Evolutionary conservation across 257 asterid species (phyloP).

Genomic region (Plectranthus barbatus): DNA sequence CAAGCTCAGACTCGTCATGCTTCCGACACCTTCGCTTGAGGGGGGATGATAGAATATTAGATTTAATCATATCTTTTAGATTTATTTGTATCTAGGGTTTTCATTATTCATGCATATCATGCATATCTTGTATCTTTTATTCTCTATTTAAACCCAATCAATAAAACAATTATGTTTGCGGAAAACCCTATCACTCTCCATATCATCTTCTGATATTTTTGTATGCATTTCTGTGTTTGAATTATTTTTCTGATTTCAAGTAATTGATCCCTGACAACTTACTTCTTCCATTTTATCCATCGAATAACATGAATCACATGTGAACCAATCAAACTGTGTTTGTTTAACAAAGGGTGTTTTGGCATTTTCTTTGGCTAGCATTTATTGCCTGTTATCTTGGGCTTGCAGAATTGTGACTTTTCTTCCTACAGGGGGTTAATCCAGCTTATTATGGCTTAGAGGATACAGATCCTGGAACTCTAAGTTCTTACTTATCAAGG

Average conservation of each 20-base stretch:
- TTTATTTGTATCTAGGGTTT: too few relatives aligned
- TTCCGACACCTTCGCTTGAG: too few relatives aligned
- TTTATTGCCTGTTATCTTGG: neutral
- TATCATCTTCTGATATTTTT: too few relatives aligned
- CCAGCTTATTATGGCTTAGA: slow-evolving; percentile 93
- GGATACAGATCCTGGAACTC: slow-evolving; percentile 64
- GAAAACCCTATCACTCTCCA: too few relatives aligned
- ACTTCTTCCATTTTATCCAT: neutral
- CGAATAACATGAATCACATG: neutral
- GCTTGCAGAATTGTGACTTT: slow-evolving; percentile 1
- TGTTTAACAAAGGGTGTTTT: neutral
- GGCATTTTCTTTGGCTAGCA: neutral
- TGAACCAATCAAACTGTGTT: neutral
- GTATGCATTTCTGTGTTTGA: neutral
- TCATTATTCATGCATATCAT: too few relatives aligned
- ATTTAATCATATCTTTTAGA: too few relatives aligned
- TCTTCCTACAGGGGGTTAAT: slow-evolving; percentile 59
- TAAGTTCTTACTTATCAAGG: slow-evolving; percentile 92
- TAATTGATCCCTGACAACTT: neutral
- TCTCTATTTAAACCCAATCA: too few relatives aligned
- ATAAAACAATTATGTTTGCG: too few relatives aligned
- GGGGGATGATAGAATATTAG: too few relatives aligned
- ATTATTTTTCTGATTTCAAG: neutral
- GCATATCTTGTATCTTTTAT: too few relatives aligned
- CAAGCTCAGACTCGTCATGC: too few relatives aligned